A percentile compares a stretch with the other conserved stretches of the same genome.
Evolutionary conservation across 2,329 filamentous ascomycete genomes (phyloP).

Genomic region (Arthrobotrys entomopaga): DNA sequence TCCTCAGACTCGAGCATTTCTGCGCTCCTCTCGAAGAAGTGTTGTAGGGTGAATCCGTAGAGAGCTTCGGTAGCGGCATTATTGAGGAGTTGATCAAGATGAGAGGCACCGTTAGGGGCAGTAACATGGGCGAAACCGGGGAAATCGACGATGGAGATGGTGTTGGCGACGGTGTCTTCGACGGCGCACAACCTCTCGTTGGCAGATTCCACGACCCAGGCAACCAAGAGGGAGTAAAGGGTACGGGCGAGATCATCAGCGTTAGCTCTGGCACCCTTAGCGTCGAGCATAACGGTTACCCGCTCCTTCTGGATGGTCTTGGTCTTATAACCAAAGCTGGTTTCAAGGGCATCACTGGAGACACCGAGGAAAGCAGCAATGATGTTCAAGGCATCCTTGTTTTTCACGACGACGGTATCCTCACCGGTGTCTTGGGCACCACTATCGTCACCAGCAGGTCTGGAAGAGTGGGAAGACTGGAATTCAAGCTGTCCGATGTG

Average conservation of each 20-base stretch:
- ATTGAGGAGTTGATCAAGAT: conserved; percentile 90
- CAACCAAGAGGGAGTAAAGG: conserved; percentile 90
- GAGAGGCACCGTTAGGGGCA: conserved; percentile 75
- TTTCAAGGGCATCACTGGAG: conserved; percentile 80
- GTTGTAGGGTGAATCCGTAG: conserved; percentile 92
- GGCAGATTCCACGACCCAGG: conserved; percentile 90
- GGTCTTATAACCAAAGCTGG: conserved; percentile 91
- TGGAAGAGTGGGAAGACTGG: conserved; percentile 80
- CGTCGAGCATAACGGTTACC: conserved; percentile 98
- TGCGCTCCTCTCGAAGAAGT: conserved; percentile 93
- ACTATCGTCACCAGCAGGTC: conserved; percentile 84
- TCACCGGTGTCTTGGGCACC: conserved; percentile 94
- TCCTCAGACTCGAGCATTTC: conserved; percentile 95
- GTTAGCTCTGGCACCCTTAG: conserved; percentile 85
- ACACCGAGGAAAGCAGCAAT: conserved; percentile 96
- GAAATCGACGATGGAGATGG: conserved; percentile 94
- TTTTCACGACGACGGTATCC: conserved; percentile 85
- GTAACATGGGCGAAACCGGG: conserved; percentile 89
- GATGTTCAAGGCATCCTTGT: conserved; percentile 86
- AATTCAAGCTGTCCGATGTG: conserved; percentile 98
- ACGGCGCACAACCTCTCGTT: conserved; percentile 88
- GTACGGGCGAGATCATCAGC: conserved; percentile 94
- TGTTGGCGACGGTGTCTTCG: conserved; percentile 91
- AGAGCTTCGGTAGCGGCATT: conserved; percentile 92
- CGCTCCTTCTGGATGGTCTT: conserved; percentile 96